A percentile compares a stretch with the other conserved stretches of the same genome.
Conservation (phyloP, 495 filamentous ascomycete species). For the Penicillium manginii region DNA sequence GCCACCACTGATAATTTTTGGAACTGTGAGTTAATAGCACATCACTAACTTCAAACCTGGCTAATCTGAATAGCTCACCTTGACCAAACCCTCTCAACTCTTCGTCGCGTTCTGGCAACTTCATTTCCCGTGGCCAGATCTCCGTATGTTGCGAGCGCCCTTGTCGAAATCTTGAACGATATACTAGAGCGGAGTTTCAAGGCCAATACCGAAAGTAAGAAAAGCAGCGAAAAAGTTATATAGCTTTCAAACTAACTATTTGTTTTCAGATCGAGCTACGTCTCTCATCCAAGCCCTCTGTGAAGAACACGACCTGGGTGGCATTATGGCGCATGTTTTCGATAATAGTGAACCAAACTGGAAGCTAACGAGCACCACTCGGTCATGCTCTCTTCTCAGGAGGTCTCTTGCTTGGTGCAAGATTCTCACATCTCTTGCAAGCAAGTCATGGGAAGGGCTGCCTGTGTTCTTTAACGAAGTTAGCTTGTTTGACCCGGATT, state of each 20-base stretch:
- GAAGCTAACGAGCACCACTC: slow-evolving; percentile 38
- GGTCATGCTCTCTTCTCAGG: slow-evolving; percentile 45
- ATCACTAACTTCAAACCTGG: neutral
- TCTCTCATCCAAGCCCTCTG: slow-evolving; percentile 31
- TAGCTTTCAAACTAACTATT: neutral
- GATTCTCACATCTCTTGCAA: slow-evolving; percentile 31
- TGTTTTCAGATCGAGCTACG: slow-evolving; percentile 21
- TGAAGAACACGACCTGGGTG: slow-evolving; percentile 34
- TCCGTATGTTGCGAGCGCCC: slow-evolving; percentile 42
- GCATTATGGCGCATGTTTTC: slow-evolving; percentile 32
- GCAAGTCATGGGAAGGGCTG: slow-evolving; percentile 21
- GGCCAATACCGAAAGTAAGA: slow-evolving; percentile 35
- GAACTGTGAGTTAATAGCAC: slow-evolving; percentile 18
- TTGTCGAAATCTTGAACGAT: slow-evolving; percentile 49
- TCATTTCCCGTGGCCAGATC: slow-evolving; percentile 39
- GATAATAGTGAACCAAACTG: slow-evolving; percentile 34
- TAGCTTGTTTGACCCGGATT: slow-evolving; percentile 40
- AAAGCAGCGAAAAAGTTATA: too few species aligned
- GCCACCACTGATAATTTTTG: slow-evolving; percentile 37
- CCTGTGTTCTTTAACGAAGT: slow-evolving; percentile 30
- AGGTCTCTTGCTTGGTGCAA: slow-evolving; percentile 44
- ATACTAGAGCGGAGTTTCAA: slow-evolving; percentile 38
- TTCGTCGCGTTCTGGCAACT: slow-evolving; percentile 32
- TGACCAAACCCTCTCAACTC: slow-evolving; percentile 27
- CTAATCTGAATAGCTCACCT: slow-evolving; percentile 33